Percentiles rank a stretch among this genome's conserved stretches.
These are phyloP conservation scores for Aspergillus campestris DNA, from an alignment of 495 filamentous ascomycete genomes.

Conservation along the genomic window DNA sequence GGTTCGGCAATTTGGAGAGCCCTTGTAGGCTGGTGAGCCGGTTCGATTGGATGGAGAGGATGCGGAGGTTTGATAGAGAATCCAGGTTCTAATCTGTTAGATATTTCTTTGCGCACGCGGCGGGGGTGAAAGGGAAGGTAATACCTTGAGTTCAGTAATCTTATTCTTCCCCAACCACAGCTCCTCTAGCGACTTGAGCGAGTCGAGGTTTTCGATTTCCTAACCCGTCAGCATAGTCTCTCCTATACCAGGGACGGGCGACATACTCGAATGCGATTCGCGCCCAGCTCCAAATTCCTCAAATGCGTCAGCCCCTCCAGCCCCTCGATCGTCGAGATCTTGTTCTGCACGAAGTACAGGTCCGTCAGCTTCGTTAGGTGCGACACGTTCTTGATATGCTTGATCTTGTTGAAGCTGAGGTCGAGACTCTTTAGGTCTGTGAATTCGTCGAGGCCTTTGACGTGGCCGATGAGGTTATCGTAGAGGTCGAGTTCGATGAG, in stretches of 20 bases:
- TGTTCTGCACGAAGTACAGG: constrained; percentile 92
- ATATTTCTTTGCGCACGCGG: not conserved
- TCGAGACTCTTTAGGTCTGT: constrained; percentile 70
- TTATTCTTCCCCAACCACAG: constrained; percentile 99
- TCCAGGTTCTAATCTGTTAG: constrained; percentile 46
- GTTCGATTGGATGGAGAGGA: constrained; percentile 96
- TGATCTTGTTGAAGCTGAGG: constrained; percentile 98
- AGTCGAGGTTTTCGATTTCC: constrained; percentile 83
- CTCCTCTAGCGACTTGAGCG: constrained; percentile 65
- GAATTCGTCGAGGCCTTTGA: constrained; percentile 74
- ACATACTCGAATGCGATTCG: constrained; percentile 73
- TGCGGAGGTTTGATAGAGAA: constrained; percentile 66
- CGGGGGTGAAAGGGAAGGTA: not conserved
- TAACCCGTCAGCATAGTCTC: constrained; percentile 17
- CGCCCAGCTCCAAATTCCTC: constrained; percentile 79
- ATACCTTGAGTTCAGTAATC: constrained; percentile 72
- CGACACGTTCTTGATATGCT: constrained; percentile 85
- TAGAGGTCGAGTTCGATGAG: constrained; percentile 88
- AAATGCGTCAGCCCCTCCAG: constrained; percentile 66
- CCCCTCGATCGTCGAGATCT: constrained; percentile 78
- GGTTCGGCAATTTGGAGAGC: constrained; percentile 59
- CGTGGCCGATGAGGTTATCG: constrained; percentile 90
- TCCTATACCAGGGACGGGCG: not conserved
- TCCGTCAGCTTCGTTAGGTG: constrained; percentile 75
- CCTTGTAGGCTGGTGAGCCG: constrained; percentile 75